Percentiles rank a stretch among this genome's conserved stretches.
Evolutionary conservation across 768 basidiomycete species (phyloP).

Genomic region (Tricholoma flavovirens): DNA sequence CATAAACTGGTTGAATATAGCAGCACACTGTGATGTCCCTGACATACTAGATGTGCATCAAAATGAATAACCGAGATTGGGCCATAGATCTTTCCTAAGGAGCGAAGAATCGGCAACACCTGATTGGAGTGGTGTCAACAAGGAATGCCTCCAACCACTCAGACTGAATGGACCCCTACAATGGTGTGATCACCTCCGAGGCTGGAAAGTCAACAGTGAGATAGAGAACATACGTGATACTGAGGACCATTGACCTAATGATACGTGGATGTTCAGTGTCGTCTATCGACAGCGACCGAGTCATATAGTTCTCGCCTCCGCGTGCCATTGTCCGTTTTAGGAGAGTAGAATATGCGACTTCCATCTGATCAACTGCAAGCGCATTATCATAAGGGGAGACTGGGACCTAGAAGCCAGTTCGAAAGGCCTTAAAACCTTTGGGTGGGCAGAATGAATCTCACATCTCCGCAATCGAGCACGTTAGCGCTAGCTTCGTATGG

Average conservation of each 20-base stretch:
- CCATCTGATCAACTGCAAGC: conserved; percentile 80
- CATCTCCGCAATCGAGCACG: conserved; percentile 83
- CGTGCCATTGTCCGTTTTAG: conserved; percentile 48
- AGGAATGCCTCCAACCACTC: conserved; percentile 22
- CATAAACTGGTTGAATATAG: conserved; percentile 10
- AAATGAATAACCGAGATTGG: conserved; percentile 82
- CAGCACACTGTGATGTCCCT: neutral
- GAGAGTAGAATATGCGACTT: conserved; percentile 77
- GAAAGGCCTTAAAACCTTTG: neutral
- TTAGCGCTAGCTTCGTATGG: conserved; percentile 55
- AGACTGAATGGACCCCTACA: conserved; percentile 30
- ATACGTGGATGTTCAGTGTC: conserved; percentile 69
- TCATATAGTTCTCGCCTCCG: conserved; percentile 30
- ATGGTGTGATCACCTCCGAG: conserved; percentile 89
- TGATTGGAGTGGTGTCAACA: conserved; percentile 25
- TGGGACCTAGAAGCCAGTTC: conserved; percentile 48
- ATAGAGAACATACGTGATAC: conserved; percentile 1
- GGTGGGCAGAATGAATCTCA: conserved; percentile 23
- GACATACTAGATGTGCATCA: conserved; percentile 50
- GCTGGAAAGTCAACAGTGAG: conserved; percentile 27
- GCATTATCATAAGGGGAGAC: conserved; percentile 77
- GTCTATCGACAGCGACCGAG: conserved; percentile 43
- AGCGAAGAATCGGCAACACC: conserved; percentile 78
- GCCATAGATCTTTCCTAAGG: conserved; percentile 74
- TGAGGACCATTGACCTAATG: conserved; percentile 39